A percentile compares a stretch with the other conserved stretches of the same genome.
Conservation (phyloP, 371 early-diverging fungal genomes). For the Vavraia culicis region DNA sequence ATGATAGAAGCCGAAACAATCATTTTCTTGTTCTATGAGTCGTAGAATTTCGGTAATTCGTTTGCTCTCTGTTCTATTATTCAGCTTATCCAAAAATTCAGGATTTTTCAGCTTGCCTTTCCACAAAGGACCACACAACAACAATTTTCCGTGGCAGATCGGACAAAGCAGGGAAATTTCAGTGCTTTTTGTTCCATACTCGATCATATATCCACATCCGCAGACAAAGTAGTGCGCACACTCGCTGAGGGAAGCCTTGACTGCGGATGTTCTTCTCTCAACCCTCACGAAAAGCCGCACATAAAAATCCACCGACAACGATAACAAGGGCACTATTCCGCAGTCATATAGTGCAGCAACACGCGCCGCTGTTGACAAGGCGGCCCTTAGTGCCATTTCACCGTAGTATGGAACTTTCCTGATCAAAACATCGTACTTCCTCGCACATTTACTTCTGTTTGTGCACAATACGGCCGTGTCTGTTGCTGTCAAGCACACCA, state of each 20-base stretch:
- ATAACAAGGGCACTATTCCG: slow-evolving; percentile 65
- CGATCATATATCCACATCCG: slow-evolving; percentile 25
- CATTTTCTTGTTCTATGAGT: slow-evolving; percentile 54
- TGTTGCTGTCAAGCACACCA: slow-evolving; percentile 92
- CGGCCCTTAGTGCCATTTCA: slow-evolving; percentile 49
- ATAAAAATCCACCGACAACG: slow-evolving; percentile 91
- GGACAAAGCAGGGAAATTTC: slow-evolving; percentile 13
- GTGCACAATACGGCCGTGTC: slow-evolving; percentile 87
- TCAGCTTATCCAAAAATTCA: slow-evolving; percentile 48
- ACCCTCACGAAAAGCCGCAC: slow-evolving; percentile 89
- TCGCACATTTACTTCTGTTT: slow-evolving; percentile 50
- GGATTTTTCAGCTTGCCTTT: slow-evolving; percentile 56
- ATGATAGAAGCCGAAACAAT: slow-evolving; percentile 34
- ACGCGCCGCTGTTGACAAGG: slow-evolving; percentile 59
- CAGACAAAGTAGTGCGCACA: slow-evolving; percentile 34
- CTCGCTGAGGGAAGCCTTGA: slow-evolving; percentile 47
- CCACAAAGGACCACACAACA: slow-evolving; percentile 87
- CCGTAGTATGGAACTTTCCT: slow-evolving; percentile 41
- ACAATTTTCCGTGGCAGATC: slow-evolving; percentile 35
- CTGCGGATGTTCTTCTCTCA: slow-evolving; percentile 50
- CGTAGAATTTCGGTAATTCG: slow-evolving; percentile 49
- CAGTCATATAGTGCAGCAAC: slow-evolving; percentile 65
- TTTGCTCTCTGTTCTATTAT: slow-evolving; percentile 42
- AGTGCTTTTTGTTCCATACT: not conserved
- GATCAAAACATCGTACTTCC: slow-evolving; percentile 51